Evolutionary conservation across 805 yeast genomes (phyloP), one percentile per base, ranked within the genome.

Genomic region (Torulaspora maleeae): DNA sequence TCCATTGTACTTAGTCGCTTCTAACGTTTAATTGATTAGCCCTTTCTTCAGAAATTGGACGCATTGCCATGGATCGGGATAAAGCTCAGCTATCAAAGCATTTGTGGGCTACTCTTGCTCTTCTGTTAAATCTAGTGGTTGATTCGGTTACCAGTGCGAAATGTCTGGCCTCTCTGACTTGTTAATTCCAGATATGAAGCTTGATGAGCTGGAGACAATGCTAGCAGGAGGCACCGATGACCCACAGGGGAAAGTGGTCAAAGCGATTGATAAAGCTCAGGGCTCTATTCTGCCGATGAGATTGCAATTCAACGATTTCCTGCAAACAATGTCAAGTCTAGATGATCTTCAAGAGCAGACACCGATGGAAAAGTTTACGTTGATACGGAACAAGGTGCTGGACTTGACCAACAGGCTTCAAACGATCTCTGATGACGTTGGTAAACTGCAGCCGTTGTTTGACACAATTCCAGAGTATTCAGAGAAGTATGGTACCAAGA

Each of bases 241-340:
- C 8, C 45, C 44, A 15, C 51, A 53, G 38, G 48, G 49, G 12
- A 40, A 44, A n/a, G 38, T 56, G 16, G 16, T 47, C 0, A 42
- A 29, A 1, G 40, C 51, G 3, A 45, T 49, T 16, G 27, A 34
- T 4, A 49, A 43, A 17, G 41, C 54, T 5, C 50, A 51, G 35
- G 43, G 43, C 3, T 45, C 54, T 6, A 53, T 53, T 29, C 48
- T 51, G 24, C 59, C 59, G 39, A 48, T 55, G 48, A 36, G 58
- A 24, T 37, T 59, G 12, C 52, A 52, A 32, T 56, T 63, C 29
- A 61, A 59, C 42, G 64, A 58, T 9, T 56, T 61, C 19, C 43
- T 61, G 16, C 56, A 51, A 34, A 47, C 52, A 8, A 41, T 63
- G 48, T 52, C 66, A 2, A 49, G 39, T n/a, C 38, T 56, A n/a